Base-by-base conservation (phyloP, 1,284 basidiomycete species). In the Heterobasidion occidentale region DNA sequence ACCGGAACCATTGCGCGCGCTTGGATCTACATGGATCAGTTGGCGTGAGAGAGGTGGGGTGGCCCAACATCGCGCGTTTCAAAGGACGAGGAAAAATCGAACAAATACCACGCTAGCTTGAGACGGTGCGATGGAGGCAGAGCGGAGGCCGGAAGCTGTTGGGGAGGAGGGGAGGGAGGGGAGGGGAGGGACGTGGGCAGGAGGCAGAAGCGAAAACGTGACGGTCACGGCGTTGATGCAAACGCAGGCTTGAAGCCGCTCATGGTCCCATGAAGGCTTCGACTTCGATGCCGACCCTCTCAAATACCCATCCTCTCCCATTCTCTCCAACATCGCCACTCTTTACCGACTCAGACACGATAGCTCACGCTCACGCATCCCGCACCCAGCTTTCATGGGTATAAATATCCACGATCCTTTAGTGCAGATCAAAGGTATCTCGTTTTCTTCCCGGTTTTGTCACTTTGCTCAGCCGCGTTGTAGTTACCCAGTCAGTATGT, bases 401-500 rank as follows among this genome's bases (percentile, higher is more conserved):
- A 52, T 65, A 51, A 54, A 67, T 51, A 48, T 63, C 33, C 56
- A 59, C 36, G 59, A 69, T 53, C 62, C 65, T 17, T 62, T 69
- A 47, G 58, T 69, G 45, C 62, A 67, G 59, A 61, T 71, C 38
- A 69, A 70, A 56, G 63, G 64, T 64, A 52, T 48, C n/a, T 45
- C 27, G 7, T 5, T 44, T 52, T 17, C n/a, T 17, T 20, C 33
- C 27, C 17, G 1, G 36, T 38, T 7, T 38, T 3, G 34, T 51
- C 8, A 34, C 20, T 9, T 33, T 46, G 3, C 27, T 54, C 36
- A 36, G n/a, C 17, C 42, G 20, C 6, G 7, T 34, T 12, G 12
- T 44, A 73, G 72, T 74, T 52, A 71, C 72, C 0, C 62, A 65
- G 46, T 61, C 63, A 19, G 65, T 68, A 48, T 71, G 70, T 56